Conservation (phyloP, 257 asterid species). For the Scutellaria barbata region DNA sequence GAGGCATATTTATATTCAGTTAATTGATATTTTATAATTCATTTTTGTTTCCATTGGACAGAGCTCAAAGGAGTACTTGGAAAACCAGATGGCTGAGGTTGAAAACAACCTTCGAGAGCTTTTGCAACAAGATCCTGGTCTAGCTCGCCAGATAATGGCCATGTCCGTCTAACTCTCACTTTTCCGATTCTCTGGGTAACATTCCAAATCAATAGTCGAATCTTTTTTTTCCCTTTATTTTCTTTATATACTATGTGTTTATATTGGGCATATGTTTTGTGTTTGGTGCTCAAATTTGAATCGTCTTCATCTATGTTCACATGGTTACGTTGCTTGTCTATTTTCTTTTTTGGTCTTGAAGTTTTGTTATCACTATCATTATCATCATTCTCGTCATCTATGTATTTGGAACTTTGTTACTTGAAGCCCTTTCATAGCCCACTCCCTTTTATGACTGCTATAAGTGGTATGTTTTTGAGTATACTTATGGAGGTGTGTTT, state of each 20-base stretch:
- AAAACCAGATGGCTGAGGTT: constrained; percentile 76
- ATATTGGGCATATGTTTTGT: constrained; percentile 5
- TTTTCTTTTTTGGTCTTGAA: no score
- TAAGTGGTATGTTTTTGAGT: no score
- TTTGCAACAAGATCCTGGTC: constrained; percentile 88
- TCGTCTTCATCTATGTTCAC: not conserved
- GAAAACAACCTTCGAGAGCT: constrained; percentile 85
- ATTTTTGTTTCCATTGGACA: constrained; percentile 40
- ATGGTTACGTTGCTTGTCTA: no score
- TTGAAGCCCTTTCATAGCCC: no score
- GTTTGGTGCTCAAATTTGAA: no score
- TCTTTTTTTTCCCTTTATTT: not conserved
- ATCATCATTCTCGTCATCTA: no score
- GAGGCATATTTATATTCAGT: not conserved
- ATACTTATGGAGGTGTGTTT: no score
- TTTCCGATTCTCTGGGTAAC: constrained; percentile 17
- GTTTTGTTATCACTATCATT: no score
- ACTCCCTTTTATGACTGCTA: no score
- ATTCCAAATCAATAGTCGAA: not conserved
- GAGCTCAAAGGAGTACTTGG: constrained; percentile 87
- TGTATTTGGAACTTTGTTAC: no score
- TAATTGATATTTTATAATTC: not conserved
- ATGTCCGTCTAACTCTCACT: constrained; percentile 62
- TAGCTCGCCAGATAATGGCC: constrained; percentile 95
- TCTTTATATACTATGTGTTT: not conserved